Conservation (phyloP, 441 rosid species). For the Populus trichocarpa region DNA sequence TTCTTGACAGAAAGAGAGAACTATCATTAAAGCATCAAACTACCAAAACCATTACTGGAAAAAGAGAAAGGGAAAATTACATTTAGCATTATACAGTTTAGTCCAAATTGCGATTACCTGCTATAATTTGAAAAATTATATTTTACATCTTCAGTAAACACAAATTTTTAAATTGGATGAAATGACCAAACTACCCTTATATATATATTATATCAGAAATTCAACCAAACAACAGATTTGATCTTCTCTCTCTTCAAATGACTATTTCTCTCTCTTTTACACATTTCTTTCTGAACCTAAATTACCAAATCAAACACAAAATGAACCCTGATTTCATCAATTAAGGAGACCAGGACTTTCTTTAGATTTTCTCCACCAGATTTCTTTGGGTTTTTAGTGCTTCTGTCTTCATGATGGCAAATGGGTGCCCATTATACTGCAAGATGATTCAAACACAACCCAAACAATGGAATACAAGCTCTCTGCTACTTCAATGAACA, state of each 20-base stretch:
- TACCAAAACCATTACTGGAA: background rate
- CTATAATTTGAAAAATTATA: no score
- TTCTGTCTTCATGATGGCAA: no score
- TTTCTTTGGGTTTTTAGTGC: no score
- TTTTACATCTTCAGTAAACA: background rate
- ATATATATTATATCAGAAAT: background rate
- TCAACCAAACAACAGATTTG: no score
- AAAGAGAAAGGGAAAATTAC: background rate
- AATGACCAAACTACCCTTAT: background rate
- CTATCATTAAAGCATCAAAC: background rate
- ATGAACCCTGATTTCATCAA: background rate
- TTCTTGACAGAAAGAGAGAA: conserved; percentile 6
- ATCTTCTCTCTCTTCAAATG: background rate
- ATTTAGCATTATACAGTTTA: background rate
- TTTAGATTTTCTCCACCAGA: background rate
- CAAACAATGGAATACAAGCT: no score
- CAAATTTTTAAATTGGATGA: background rate
- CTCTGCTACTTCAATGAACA: no score
- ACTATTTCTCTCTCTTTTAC: background rate
- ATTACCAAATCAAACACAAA: background rate
- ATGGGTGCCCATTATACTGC: no score
- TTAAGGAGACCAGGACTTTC: background rate
- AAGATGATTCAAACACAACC: no score
- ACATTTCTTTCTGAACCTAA: background rate
- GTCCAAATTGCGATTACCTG: no score